Base-by-base conservation (phyloP, 768 basidiomycete genomes). In the Cystobasidium tubakii region DNA sequence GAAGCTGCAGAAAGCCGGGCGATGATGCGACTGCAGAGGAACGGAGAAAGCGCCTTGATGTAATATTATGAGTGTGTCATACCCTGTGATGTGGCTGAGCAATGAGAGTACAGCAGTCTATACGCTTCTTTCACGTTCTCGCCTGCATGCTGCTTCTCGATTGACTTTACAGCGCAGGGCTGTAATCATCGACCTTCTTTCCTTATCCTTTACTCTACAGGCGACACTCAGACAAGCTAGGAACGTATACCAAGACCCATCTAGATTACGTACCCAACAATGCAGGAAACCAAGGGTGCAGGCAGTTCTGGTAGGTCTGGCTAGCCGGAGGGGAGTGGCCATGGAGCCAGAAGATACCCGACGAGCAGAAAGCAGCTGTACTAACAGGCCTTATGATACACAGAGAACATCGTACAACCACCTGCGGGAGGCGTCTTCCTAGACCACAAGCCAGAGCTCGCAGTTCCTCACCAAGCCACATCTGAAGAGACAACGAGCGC, bases 361-460 rank as follows among this genome's bases (percentile, higher is more conserved):
- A n/a, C n/a, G n/a, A n/a, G n/a, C n/a, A n/a, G n/a, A n/a, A n/a
- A n/a, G n/a, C n/a, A n/a, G n/a, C n/a, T n/a, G n/a, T n/a, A n/a
- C n/a, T n/a, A n/a, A n/a, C n/a, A n/a, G n/a, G n/a, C n/a, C n/a
- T n/a, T n/a, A n/a, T n/a, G n/a, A n/a, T n/a, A n/a, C 25, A 29
- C 57, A 60, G 57, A 60, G 57, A 60, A 65, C 25, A 65, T 46
- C 63, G 25, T 27, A 17, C 33, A 34, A n/a, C 36, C 63, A 46
- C 63, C 63, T 23, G 63, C 63, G 13, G 36, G 23, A 39, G 63
- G 63, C 12, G 43, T 27, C 23, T 65, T 42, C 63, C 63, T 65
- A 3, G 63, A 65, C 39, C 63, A 65, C 25, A 65, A 65, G 63
- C 63, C 63, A 36, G 63, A 65, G 63, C 36, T 65, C 17, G 63